A percentile compares a stretch with the other conserved stretches of the same genome.
Evolutionary conservation across 495 filamentous ascomycete genomes (phyloP).

Genomic region (Neurospora africana): DNA sequence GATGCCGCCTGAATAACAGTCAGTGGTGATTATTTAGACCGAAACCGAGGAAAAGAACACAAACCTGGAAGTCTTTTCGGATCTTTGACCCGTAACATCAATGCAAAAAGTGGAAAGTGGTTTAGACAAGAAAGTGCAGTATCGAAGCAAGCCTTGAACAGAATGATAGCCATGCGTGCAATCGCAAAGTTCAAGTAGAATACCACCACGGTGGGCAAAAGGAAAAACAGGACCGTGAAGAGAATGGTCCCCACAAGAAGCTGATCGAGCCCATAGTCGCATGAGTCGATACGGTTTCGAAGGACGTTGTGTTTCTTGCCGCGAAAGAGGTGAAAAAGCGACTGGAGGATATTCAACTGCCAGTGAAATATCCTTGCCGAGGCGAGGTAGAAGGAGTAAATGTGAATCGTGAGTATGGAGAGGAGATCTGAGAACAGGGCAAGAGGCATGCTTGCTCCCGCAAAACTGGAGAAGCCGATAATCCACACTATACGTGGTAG

Average conservation of each 20-base stretch:
- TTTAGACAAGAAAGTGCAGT: conserved; percentile 89
- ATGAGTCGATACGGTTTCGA: conserved; percentile 93
- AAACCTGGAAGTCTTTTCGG: conserved; percentile 74
- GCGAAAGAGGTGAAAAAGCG: conserved; percentile 93
- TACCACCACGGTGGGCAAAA: conserved; percentile 87
- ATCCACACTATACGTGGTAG: conserved; percentile 84
- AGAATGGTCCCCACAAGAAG: conserved; percentile 92
- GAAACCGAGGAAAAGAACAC: conserved; percentile 5
- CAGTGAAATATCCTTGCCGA: conserved; percentile 95
- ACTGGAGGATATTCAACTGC: conserved; percentile 93
- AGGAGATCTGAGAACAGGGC: conserved; percentile 91
- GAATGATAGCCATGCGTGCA: conserved; percentile 89
- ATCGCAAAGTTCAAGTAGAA: conserved; percentile 96
- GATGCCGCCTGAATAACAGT: conserved; percentile 55
- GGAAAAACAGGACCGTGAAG: conserved; percentile 91
- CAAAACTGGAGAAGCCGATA: conserved; percentile 90
- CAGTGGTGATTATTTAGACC: not conserved
- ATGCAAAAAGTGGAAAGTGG: conserved; percentile 93
- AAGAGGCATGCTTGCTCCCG: conserved; percentile 93
- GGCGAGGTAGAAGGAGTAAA: conserved; percentile 95
- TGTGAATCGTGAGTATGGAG: conserved; percentile 85
- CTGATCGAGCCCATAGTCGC: conserved; percentile 98
- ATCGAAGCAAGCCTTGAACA: conserved; percentile 79
- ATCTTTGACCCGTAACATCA: conserved; percentile 96
- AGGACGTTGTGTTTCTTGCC: conserved; percentile 97